Conservation (phyloP, 2,329 filamentous ascomycete genomes). For the Colletotrichum lupini region DNA sequence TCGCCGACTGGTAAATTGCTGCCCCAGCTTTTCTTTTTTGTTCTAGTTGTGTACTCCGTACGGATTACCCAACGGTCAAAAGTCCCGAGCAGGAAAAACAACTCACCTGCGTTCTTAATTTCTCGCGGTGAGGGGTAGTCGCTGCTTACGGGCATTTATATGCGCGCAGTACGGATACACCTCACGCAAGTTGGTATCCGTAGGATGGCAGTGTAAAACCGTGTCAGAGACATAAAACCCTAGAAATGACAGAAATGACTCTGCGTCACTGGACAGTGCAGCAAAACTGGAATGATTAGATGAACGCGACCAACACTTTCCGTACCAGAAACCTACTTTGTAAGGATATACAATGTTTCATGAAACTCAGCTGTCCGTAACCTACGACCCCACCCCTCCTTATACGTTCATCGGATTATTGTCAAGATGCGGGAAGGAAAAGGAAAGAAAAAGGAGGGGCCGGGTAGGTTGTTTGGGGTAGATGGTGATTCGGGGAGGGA, state of each 20-base stretch:
- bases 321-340: too few relatives aligned
- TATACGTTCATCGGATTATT: slow-evolving; percentile 10
- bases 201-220: neutral
- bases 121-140: neutral
- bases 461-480: slow-evolving; percentile 8
- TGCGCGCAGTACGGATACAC: neutral
- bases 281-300: slow-evolving; percentile 1
- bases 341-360: neutral
- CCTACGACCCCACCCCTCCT: neutral
- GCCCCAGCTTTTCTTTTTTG: neutral
- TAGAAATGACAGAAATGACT: neutral
- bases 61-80: neutral
- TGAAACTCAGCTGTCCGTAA: neutral
- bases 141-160: neutral
- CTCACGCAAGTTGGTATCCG: too few relatives aligned
- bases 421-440: neutral
- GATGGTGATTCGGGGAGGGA: neutral
- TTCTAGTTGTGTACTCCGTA: too few relatives aligned
- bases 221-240: neutral
- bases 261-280: neutral
- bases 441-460: neutral
- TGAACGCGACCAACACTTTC: slow-evolving; percentile 6
- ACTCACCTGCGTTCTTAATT: neutral
- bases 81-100: neutral
- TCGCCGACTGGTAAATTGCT: neutral